A percentile compares a stretch with the other conserved stretches of the same genome.
Evolutionary conservation across 306 rosid species (phyloP).

Genomic region (Corylus avellana): DNA sequence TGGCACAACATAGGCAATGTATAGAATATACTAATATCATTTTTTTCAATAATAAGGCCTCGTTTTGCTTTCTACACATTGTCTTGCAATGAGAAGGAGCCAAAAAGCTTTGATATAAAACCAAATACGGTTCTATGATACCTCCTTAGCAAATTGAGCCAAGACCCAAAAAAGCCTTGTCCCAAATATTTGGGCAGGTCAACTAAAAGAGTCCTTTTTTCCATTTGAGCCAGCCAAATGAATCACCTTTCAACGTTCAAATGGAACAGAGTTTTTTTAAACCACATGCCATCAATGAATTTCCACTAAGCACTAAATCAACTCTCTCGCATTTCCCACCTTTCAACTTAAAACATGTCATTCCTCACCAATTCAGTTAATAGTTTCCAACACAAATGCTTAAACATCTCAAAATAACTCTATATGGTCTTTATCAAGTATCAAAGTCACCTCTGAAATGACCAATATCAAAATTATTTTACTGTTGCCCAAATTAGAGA

Average conservation of each 20-base stretch:
- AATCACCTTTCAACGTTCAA: neutral
- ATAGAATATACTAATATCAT: neutral
- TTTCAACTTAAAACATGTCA: slow-evolving; percentile 1
- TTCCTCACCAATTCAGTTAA: neutral
- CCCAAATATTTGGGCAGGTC: neutral
- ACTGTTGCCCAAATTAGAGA: neutral
- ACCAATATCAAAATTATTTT: neutral
- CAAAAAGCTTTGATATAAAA: neutral
- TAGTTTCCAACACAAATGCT: neutral
- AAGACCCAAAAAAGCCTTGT: neutral
- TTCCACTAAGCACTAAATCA: neutral
- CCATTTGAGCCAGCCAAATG: neutral
- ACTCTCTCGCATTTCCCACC: neutral
- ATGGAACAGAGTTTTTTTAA: neutral
- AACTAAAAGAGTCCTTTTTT: neutral
- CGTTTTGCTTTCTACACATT: neutral
- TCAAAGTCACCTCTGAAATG: neutral
- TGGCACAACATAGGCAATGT: neutral
- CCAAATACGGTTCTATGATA: neutral
- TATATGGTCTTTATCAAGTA: neutral
- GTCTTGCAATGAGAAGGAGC: neutral
- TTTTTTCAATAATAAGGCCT: neutral
- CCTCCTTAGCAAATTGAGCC: neutral
- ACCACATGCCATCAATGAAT: neutral
- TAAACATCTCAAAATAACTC: neutral